phyloP scores from a whole-genome alignment of 2,329 filamentous ascomycete species.

The Pezicula radicicola region DNA sequence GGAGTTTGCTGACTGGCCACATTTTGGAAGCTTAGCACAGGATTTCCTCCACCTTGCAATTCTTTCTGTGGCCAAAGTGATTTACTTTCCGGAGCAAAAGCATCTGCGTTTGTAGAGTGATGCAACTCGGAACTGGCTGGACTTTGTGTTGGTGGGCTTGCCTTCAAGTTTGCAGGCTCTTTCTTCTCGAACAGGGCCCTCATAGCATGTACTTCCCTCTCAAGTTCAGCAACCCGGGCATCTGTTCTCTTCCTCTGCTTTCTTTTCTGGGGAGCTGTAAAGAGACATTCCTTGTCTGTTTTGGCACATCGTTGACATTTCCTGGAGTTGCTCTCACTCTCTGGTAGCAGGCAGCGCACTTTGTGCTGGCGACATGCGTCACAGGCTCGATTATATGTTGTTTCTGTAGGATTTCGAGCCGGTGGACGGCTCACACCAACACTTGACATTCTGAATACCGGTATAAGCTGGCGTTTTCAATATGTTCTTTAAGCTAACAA shows the following conservation, averaged over 20 bases:
- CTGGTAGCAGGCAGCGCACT: conserved; percentile 32
- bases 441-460: background rate
- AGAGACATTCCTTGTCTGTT: conserved; percentile 31
- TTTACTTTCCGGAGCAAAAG: too few relatives aligned
- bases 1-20: conserved; percentile 1
- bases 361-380: conserved; percentile 35
- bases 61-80: background rate
- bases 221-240: conserved; percentile 36
- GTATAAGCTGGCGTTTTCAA: too few relatives aligned
- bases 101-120: background rate
- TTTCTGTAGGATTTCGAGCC: conserved; percentile 4
- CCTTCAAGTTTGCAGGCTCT: background rate
- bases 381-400: conserved; percentile 30
- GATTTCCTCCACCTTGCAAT: background rate
- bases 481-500: too few relatives aligned
- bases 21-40: conserved; percentile 3
- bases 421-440: too few relatives aligned
- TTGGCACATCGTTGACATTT: conserved; percentile 32
- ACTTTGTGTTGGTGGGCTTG: background rate
- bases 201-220: conserved; percentile 35
- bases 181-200: conserved; percentile 27
- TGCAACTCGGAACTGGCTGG: too few relatives aligned
- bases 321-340: conserved; percentile 13
- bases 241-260: conserved; percentile 38
- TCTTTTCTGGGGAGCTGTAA: conserved; percentile 32